These are phyloP conservation scores for Pyrenophora graminea DNA, from an alignment of 2,329 filamentous ascomycete species.

Conservation along the genomic window DNA sequence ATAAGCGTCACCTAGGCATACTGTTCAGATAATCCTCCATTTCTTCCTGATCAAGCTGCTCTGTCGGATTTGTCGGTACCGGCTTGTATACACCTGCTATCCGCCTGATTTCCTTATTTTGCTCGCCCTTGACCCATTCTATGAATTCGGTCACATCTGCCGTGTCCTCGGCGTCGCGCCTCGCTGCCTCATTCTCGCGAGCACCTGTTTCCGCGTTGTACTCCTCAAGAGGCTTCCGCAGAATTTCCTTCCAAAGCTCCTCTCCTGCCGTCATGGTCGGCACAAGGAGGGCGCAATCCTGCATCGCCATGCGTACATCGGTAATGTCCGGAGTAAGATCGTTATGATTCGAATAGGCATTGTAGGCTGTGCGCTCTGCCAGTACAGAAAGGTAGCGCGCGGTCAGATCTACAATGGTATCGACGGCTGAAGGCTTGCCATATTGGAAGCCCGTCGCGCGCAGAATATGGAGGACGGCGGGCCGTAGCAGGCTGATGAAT, in stretches of 20 bases:
- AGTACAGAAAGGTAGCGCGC: constrained; percentile 79
- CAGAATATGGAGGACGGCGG: constrained; percentile 85
- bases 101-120: constrained; percentile 78
- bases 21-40: constrained; percentile 55
- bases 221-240: constrained; percentile 51
- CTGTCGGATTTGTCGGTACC: constrained; percentile 46
- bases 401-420: constrained; percentile 84
- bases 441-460: constrained; percentile 89
- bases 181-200: constrained; percentile 49
- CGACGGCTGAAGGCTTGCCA: constrained; percentile 78
- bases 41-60: constrained; percentile 51
- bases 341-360: constrained; percentile 72
- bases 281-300: constrained; percentile 75
- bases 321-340: constrained; percentile 67
- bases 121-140: constrained; percentile 74
- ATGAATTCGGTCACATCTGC: constrained; percentile 78
- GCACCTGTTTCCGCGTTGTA: constrained; percentile 47
- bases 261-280: constrained; percentile 70
- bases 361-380: constrained; percentile 70
- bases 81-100: constrained; percentile 69
- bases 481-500: constrained; percentile 80
- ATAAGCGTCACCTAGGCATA: constrained; percentile 21
- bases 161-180: constrained; percentile 70
- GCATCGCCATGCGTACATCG: constrained; percentile 83
- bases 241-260: constrained; percentile 64